Evolutionary conservation across 1,284 basidiomycete species (phyloP).

Genomic region (Puccinia horiana): DNA sequence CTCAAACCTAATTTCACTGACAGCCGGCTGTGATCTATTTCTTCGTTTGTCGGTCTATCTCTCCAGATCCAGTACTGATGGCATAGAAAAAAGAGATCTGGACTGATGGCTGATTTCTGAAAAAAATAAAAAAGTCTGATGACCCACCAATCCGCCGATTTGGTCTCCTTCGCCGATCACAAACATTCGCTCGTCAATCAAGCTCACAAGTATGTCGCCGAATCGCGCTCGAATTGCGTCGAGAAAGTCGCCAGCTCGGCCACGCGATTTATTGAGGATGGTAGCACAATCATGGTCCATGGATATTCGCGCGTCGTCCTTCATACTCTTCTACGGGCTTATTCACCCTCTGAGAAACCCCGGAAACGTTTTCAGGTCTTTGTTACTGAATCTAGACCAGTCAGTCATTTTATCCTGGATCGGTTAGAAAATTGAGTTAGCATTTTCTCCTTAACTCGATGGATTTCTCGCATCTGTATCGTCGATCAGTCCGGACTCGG

Average conservation of each 20-base stretch:
- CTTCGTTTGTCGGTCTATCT: slow-evolving; percentile 81
- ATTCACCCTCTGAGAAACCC: slow-evolving; percentile 68
- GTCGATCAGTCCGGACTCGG: slow-evolving; percentile 61
- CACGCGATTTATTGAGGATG: slow-evolving; percentile 40
- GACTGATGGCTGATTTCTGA: not conserved
- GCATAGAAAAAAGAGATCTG: not conserved
- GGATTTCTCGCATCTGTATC: not conserved
- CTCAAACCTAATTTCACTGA: slow-evolving; percentile 78
- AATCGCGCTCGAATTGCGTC: slow-evolving; percentile 67
- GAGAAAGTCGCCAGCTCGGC: slow-evolving; percentile 22
- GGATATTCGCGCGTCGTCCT: slow-evolving; percentile 94
- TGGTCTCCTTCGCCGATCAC: slow-evolving; percentile 72
- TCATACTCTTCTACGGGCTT: slow-evolving; percentile 75
- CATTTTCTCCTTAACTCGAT: not conserved
- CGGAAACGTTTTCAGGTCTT: slow-evolving; percentile 93
- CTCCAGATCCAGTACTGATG: slow-evolving; percentile 27
- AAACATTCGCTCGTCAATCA: slow-evolving; percentile 77
- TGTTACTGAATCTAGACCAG: slow-evolving; percentile 90
- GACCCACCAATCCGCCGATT: slow-evolving; percentile 52
- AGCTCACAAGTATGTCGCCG: slow-evolving; percentile 71
- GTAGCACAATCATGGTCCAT: slow-evolving; percentile 81
- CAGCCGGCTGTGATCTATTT: slow-evolving; percentile 87
- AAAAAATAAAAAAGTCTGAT: slow-evolving; percentile 57
- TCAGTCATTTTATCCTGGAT: slow-evolving; percentile 61
- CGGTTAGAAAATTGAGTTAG: not conserved